phyloP scores from a whole-genome alignment of 2,329 filamentous ascomycete genomes.

The Apiospora sp. region DNA sequence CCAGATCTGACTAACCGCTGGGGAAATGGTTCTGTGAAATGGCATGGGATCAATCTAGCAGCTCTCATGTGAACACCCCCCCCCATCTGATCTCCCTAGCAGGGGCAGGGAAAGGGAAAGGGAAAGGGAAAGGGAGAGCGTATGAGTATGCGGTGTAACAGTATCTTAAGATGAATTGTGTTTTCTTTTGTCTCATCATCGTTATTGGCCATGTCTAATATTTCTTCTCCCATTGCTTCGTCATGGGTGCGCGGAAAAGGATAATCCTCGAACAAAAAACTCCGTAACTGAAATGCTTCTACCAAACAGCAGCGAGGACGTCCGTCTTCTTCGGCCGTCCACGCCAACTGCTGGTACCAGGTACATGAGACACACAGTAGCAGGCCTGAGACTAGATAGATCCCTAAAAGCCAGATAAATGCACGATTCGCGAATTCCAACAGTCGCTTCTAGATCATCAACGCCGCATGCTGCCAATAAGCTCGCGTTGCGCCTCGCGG shows the following conservation, averaged over 20 bases:
- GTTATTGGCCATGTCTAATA: neutral
- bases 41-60: neutral
- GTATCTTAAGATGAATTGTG: conserved; percentile 5
- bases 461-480: conserved; percentile 69
- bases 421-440: neutral
- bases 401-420: neutral
- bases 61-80: neutral
- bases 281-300: conserved; percentile 12
- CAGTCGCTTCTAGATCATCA: conserved; percentile 29
- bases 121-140: neutral
- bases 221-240: neutral
- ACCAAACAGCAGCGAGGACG: neutral
- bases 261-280: neutral
- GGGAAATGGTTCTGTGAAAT: neutral
- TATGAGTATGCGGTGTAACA: neutral
- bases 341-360: neutral
- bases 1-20: neutral
- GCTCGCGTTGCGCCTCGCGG: conserved; percentile 84
- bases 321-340: neutral
- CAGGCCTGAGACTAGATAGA: neutral
- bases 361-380: conserved; percentile 4
- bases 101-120: neutral
- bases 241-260: neutral
- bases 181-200: conserved; percentile 22
- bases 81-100: neutral